These are phyloP conservation scores for Ophiocordyceps robertsii DNA, from an alignment of 2,329 filamentous ascomycete genomes.

Conservation along the genomic window DNA sequence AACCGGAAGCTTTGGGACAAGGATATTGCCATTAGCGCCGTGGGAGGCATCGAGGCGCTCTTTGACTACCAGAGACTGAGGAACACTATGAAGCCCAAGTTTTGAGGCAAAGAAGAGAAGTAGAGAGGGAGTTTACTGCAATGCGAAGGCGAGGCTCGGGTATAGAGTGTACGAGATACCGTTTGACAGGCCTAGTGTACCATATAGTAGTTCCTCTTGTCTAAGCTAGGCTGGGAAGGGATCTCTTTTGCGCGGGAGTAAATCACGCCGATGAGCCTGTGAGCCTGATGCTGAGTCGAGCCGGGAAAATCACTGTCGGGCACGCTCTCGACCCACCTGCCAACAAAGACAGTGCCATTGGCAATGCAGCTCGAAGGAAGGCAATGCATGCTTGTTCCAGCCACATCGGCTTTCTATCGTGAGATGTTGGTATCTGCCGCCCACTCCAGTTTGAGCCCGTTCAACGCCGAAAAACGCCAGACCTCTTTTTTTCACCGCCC, in stretches of 20 bases:
- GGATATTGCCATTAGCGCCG: slow-evolving; percentile 85
- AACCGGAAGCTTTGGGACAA: slow-evolving; percentile 94
- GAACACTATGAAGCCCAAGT: slow-evolving; percentile 79
- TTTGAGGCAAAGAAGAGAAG: slow-evolving; percentile 23
- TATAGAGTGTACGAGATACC: slow-evolving; percentile 45
- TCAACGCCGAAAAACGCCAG: slow-evolving; percentile 6
- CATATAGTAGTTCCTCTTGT: slow-evolving; percentile 31
- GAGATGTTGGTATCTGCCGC: not conserved
- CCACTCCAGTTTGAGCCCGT: not conserved
- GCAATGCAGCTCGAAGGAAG: no score
- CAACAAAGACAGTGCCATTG: no score
- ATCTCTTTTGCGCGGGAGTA: slow-evolving; percentile 3
- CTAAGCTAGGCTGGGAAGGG: slow-evolving; percentile 19
- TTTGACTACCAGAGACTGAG: slow-evolving; percentile 68
- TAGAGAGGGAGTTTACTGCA: slow-evolving; percentile 9
- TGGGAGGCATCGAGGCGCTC: slow-evolving; percentile 81
- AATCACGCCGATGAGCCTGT: not conserved
- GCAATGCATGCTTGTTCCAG: no score
- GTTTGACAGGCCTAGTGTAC: slow-evolving; percentile 37
- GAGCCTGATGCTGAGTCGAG: not conserved
- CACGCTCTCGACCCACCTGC: no score
- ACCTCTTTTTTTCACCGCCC: not conserved
- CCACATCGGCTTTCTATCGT: no score
- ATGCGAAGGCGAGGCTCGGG: slow-evolving; percentile 24
- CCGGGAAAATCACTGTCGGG: no score